phyloP scores from a whole-genome alignment of 768 basidiomycete genomes.

The Phanerodontia chrysosporium region DNA sequence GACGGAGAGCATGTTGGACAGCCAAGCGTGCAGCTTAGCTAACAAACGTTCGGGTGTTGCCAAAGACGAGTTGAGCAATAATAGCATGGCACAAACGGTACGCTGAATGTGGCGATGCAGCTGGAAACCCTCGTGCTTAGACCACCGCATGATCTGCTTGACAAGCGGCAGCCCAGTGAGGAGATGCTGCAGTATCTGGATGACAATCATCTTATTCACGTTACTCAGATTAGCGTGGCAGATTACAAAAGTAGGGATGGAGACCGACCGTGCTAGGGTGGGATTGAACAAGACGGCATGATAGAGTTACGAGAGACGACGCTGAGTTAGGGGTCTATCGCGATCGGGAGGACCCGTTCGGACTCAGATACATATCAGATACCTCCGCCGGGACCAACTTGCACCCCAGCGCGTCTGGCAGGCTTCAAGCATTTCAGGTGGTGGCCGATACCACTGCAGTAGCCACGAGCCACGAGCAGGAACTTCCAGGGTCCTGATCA shows the following conservation, averaged over 20 bases:
- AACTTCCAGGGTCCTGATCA: too few species aligned
- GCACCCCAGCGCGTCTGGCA: not conserved
- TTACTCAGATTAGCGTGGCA: not conserved
- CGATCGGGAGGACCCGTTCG: not conserved
- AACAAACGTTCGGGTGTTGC: conserved; percentile 10
- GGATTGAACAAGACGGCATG: not conserved
- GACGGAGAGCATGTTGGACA: conserved; percentile 11
- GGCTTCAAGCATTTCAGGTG: not conserved
- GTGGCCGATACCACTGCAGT: not conserved
- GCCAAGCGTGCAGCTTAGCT: conserved; percentile 12
- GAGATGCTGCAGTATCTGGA: not conserved
- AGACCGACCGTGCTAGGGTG: not conserved
- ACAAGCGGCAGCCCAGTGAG: not conserved
- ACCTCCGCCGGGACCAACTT: not conserved
- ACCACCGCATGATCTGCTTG: not conserved
- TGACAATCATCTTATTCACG: not conserved
- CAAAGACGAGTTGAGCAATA: not conserved
- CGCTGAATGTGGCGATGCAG: not conserved
- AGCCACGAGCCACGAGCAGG: not conserved
- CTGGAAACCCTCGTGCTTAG: not conserved
- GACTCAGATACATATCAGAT: not conserved
- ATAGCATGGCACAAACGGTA: not conserved
- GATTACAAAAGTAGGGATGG: not conserved
- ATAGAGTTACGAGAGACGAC: not conserved
- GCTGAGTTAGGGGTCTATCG: not conserved